These are phyloP conservation scores for Saccharomycopsis hybrid DNA, from an alignment of 1,139 yeast species.

Conservation along the genomic window DNA sequence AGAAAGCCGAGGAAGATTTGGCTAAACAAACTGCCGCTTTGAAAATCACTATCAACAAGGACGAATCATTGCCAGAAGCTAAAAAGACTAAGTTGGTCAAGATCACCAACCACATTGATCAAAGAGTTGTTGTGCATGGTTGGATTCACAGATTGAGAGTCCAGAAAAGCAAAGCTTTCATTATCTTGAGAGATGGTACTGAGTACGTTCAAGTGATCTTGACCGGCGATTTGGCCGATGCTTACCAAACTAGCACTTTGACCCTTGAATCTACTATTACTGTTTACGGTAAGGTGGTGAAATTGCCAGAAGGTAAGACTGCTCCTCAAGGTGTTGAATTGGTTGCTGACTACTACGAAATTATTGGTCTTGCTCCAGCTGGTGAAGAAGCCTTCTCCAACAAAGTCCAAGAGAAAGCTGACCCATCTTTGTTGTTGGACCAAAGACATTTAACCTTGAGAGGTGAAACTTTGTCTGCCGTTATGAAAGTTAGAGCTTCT, in stretches of 20 bases:
- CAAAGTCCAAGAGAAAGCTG: slow-evolving; percentile 89
- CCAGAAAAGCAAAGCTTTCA: slow-evolving; percentile 87
- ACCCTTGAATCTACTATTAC: slow-evolving; percentile 83
- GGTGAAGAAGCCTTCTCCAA: slow-evolving; percentile 95
- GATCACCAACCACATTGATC: slow-evolving; percentile 44
- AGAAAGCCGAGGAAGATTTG: slow-evolving; percentile 57
- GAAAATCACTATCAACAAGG: slow-evolving; percentile 70
- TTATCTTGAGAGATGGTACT: slow-evolving; percentile 92
- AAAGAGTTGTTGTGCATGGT: slow-evolving; percentile 75
- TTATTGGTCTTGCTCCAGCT: slow-evolving; percentile 89
- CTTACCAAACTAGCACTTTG: slow-evolving; percentile 74
- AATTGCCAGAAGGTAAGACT: slow-evolving; percentile 90
- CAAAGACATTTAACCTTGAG: slow-evolving; percentile 92
- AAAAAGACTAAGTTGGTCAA: slow-evolving; percentile 56
- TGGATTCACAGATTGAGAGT: slow-evolving; percentile 95
- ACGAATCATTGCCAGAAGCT: slow-evolving; percentile 65
- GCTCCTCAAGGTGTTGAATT: slow-evolving; percentile 99
- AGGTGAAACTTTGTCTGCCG: slow-evolving; percentile 92
- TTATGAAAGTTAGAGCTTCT: slow-evolving; percentile 90
- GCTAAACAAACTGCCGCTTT: slow-evolving; percentile 71
- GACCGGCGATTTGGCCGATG: slow-evolving; percentile 86
- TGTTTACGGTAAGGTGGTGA: slow-evolving; percentile 71
- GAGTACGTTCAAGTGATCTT: slow-evolving; percentile 87
- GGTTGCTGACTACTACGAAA: slow-evolving; percentile 79
- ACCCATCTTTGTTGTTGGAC: slow-evolving; percentile 85